Evolutionary conservation across 2,329 filamentous ascomycete species (phyloP), one percentile per base, ranked within the genome.

Genomic region (Tolypocladium amazonense): DNA sequence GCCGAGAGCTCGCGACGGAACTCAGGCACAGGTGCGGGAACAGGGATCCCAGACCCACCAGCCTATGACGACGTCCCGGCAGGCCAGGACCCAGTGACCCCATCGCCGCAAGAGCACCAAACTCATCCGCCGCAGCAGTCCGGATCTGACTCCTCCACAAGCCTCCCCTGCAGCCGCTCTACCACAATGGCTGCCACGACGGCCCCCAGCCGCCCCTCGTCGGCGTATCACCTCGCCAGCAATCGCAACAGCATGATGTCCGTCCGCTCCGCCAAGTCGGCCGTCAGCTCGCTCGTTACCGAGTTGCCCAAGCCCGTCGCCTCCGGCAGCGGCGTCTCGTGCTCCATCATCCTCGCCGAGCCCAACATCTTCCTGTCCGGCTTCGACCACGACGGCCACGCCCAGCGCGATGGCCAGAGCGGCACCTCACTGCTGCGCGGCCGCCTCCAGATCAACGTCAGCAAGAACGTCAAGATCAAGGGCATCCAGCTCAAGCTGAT

Each of bases 401-500:
- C 74, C 9, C 65, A 71, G 43, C 71, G 69, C 54, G 81, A 85
- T 14, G 80, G 82, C 2, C 65, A 77, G 71, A 59, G 90, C 85
- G 61, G 90, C 85, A 93, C 91, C 8, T 89, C 92, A 1, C 87
- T 99, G 70, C 79, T 99, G 18, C 84, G 94, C 59, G 94, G 94
- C 23, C 92, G 87, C 65, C 74, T 99, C 59, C 88, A 90, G 67
- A 72, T 99, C 45, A 88, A 88, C 61, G 83, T 97, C 15, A 87
- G 89, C 54, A 97, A 97, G 71, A 89, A 90, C 64, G 86, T 92
- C 55, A 99, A 99, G 75, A 87, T 99, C 65, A 97, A 96, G 77
- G 88, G 90, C 4, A 84, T 99, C 30, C 92, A 89, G 7, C 79
- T 99, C 58, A 93, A 90, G 67, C 89, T 99, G 66, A 84, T 87